Evolutionary conservation across 192 early-diverging fungal genomes (phyloP).

Genomic region (Coemansia guatemalensis): DNA sequence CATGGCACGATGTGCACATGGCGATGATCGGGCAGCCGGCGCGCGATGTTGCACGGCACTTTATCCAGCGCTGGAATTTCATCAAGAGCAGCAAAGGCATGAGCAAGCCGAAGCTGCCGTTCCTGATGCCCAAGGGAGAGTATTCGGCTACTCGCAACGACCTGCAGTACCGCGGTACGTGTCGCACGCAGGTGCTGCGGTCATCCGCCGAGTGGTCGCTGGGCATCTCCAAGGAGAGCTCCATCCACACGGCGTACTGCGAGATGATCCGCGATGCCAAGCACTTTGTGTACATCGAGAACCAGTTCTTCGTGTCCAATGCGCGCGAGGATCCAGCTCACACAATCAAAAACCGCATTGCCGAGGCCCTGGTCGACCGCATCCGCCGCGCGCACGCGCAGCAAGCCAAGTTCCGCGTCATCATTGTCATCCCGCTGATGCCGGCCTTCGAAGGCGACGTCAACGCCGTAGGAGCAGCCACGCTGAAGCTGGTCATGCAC

Average conservation of each 20-base stretch:
- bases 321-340: slow-evolving; percentile 50
- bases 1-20: slow-evolving; percentile 86
- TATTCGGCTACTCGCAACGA: slow-evolving; percentile 60
- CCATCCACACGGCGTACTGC: slow-evolving; percentile 80
- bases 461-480: slow-evolving; percentile 66
- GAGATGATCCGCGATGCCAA: slow-evolving; percentile 67
- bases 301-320: slow-evolving; percentile 84
- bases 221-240: slow-evolving; percentile 65
- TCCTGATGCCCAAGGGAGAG: slow-evolving; percentile 68
- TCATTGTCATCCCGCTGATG: slow-evolving; percentile 79
- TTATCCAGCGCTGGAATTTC: slow-evolving; percentile 88
- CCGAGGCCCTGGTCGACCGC: slow-evolving; percentile 71
- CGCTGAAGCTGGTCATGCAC: slow-evolving; percentile 74
- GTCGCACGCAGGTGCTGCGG: slow-evolving; percentile 65
- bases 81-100: slow-evolving; percentile 71
- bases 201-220: slow-evolving; percentile 68
- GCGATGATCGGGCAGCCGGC: slow-evolving; percentile 77
- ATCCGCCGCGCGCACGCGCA: slow-evolving; percentile 70
- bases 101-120: slow-evolving; percentile 58
- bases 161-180: slow-evolving; percentile 59
- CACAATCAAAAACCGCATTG: slow-evolving; percentile 80
- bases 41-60: slow-evolving; percentile 78
- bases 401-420: slow-evolving; percentile 69
- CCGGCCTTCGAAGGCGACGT: slow-evolving; percentile 86
- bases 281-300: slow-evolving; percentile 89